Base-by-base conservation (phyloP, 352 stramenopile genomes). In the Pilasporangium apinafurcum region DNA sequence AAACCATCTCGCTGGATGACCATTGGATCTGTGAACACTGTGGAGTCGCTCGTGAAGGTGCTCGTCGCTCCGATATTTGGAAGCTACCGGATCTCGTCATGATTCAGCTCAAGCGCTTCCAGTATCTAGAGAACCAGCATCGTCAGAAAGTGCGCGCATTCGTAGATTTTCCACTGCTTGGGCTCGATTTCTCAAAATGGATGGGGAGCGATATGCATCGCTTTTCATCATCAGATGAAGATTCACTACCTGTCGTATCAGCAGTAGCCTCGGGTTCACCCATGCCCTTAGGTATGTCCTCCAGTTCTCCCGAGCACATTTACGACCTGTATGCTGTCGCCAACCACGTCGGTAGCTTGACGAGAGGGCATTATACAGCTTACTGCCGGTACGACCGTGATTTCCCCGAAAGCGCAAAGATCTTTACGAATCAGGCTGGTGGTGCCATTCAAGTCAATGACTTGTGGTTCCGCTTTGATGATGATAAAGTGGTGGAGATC, bases 301-400 rank as follows among this genome's bases (percentile, higher is more conserved):
- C 18, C 36, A 48, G 20, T 17, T 37, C 48, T 5, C 38, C 42
- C 16, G 35, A 30, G 9, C 50, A 45, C 20, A 56, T 93, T 18
- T 99, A 98, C 51, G 95, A 98, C 56, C 64, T 99, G 21, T 98
- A 98, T 53, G 94, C 86, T 16, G 95, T 99, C 7, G 90, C 96
- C n/a, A 97, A 99, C 69, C 96, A 99, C 50, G 89, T 97, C 42
- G 96, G 96, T 22, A 89, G 86, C 0, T 70, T 99, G 8, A 92
- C 91, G 2, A 83, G 85, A 30, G 96, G 96, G 5, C 96, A 99
- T 54, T 99, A 99, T 69, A 92, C 81, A 13, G 78, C 81, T 3
- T 87, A 72, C 46, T 89, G 77, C 28, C 67, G 76, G 5, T 92
- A 92, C 37, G 81, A 93, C 50, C 37, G 44, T 12, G 65, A 84